Percentiles rank a stretch among this genome's conserved stretches.
Evolutionary conservation across 2,329 filamentous ascomycete species (phyloP).

Genomic region (Pyricularia sp.): DNA sequence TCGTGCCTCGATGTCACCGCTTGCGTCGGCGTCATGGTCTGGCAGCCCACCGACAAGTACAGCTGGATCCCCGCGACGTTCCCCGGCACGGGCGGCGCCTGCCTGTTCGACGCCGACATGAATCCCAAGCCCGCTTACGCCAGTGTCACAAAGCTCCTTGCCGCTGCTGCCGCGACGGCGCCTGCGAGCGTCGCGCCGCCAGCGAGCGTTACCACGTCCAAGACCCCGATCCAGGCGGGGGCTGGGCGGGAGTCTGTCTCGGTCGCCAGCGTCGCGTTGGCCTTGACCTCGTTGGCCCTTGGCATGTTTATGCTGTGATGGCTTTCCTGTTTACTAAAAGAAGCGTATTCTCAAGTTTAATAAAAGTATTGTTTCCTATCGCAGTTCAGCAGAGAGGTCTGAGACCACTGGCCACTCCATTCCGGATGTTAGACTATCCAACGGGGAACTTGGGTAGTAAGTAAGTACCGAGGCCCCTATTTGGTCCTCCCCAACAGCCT

Average conservation of each 20-base stretch:
- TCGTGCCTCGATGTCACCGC: conserved; percentile 24
- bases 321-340: background rate
- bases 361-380: background rate
- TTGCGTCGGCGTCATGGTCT: conserved; percentile 35
- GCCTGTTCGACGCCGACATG: conserved; percentile 26
- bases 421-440: background rate
- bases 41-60: conserved; percentile 29
- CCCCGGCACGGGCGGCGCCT: conserved; percentile 28
- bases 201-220: no score
- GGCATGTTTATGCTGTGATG: background rate
- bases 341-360: background rate
- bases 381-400: background rate
- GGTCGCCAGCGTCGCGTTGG: background rate
- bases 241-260: background rate
- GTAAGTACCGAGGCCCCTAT: no score
- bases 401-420: background rate
- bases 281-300: background rate
- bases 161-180: background rate
- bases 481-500: no score
- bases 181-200: background rate
- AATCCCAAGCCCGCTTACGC: conserved; percentile 30
- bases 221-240: background rate
- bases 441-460: background rate
- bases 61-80: conserved; percentile 25
- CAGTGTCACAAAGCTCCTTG: conserved; percentile 20